Conservation (phyloP, 441 rosid species). For the Erodium moschatum region DNA sequence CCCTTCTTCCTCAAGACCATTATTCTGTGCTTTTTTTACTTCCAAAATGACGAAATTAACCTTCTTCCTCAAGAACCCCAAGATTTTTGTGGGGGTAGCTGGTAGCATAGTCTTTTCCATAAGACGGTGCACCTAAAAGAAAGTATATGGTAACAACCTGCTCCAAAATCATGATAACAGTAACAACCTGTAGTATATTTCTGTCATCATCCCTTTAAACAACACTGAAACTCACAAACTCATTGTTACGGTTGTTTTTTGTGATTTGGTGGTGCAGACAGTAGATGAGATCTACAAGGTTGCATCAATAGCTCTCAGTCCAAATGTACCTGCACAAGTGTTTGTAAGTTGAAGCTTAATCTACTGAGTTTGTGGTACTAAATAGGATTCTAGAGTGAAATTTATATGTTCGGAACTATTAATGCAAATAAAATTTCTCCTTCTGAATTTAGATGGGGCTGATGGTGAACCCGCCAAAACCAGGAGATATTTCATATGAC, state of each 20-base stretch:
- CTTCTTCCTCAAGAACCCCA: too few species aligned
- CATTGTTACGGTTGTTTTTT: conserved; percentile 9
- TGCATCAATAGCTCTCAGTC: conserved; percentile 76
- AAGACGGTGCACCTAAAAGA: too few species aligned
- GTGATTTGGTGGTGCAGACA: conserved; percentile 40
- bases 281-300: conserved; percentile 93
- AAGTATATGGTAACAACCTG: too few species aligned
- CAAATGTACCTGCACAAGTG: conserved; percentile 94
- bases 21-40: too few species aligned
- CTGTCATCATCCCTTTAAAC: too few species aligned
- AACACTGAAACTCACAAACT: conserved; percentile 1
- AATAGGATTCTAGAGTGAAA: conserved; percentile 5
- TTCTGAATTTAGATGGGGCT: conserved; percentile 65
- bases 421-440: neutral
- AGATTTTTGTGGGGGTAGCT: too few species aligned
- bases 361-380: conserved; percentile 6
- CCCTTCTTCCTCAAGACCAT: too few species aligned
- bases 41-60: too few species aligned
- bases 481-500: conserved; percentile 83
- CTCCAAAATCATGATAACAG: too few species aligned
- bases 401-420: neutral
- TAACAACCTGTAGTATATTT: too few species aligned
- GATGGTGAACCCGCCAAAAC: conserved; percentile 90
- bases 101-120: too few species aligned
- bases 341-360: conserved; percentile 51